A percentile compares a stretch with the other conserved stretches of the same genome.
phyloP scores from a whole-genome alignment of 345 rosid species.

The Barbarea vulgaris region DNA sequence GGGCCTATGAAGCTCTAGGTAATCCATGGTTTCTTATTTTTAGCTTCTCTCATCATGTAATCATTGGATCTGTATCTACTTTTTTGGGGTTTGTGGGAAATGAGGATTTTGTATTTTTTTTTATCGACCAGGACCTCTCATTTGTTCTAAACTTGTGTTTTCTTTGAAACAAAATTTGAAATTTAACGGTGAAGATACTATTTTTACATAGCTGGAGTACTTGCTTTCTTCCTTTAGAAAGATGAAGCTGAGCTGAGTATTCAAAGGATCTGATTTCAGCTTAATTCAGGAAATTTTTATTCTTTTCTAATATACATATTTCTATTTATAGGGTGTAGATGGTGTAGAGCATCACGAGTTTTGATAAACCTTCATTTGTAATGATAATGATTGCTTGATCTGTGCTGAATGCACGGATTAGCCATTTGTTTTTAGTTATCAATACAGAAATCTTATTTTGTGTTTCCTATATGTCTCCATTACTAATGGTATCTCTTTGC shows the following conservation, averaged over 20 bases:
- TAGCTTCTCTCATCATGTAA: slow-evolving; percentile 8
- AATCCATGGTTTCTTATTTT: neutral
- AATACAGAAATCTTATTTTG: neutral
- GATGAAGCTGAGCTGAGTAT: slow-evolving; percentile 21
- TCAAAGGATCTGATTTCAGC: slow-evolving; percentile 24
- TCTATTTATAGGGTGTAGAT: slow-evolving; percentile 10
- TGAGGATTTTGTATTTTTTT: neutral
- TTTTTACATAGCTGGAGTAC: neutral
- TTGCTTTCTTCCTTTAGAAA: neutral
- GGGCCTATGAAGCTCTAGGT: slow-evolving; percentile 30
- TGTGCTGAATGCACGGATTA: neutral
- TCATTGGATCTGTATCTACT: slow-evolving; percentile 37
- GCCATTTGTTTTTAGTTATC: neutral
- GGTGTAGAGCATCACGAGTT: slow-evolving; percentile 3
- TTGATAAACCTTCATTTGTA: neutral
- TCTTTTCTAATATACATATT: neutral
- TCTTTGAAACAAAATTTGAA: slow-evolving; percentile 5
- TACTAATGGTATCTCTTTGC: slow-evolving; percentile 8
- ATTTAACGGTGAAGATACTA: slow-evolving; percentile 9
- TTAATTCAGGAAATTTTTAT: neutral
- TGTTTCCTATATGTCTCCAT: slow-evolving; percentile 8
- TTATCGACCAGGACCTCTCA: neutral
- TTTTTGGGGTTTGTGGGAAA: slow-evolving; percentile 12
- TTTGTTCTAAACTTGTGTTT: slow-evolving; percentile 4
- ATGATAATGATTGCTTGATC: neutral